Base-by-base conservation (phyloP, 176 grass and related monocot species). In the Carex myosuroides region DNA sequence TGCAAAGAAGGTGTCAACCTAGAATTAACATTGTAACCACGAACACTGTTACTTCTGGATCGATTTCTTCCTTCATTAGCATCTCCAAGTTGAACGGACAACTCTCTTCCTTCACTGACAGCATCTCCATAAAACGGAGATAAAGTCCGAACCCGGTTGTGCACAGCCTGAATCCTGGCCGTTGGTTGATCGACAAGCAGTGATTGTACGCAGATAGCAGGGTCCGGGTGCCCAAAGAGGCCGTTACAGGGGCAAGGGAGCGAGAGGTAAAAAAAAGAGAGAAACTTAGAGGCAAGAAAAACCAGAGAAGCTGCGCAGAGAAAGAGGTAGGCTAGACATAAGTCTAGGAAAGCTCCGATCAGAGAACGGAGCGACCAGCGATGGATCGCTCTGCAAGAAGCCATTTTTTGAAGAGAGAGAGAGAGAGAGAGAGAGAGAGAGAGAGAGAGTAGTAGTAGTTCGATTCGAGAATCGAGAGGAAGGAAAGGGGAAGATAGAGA, bases 221-320 rank as follows among this genome's bases (percentile, higher is more conserved):
- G 61, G 8, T 79, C 53, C 9, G 81, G 71, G 58, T 41, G 59
- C 3, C 79, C 67, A 3, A 72, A 79, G 16, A 81, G 37, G 9
- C 54, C 83, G 16, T 81, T 64, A 17, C 84, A 83, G 79, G 88
- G 62, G 39, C 84, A 89, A 48, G 84, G 84, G 10, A 89, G 70
- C 21, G 79, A 30, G 60, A 86, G 70, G 44, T 84, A 60, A 37
- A 90, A 90, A 63, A 90, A 35, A 44, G 88, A 82, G 58, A 90
- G 60, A 63, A 90, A 90, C 70, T 84, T 90, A 18, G 84, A 78
- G 46, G 88, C 84, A 61, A 84, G 35, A 77, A 86, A 90, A 16
- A 85, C 71, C 11, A 83, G 39, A 73, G 84, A 11, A 67, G 84
- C 84, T 44, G 84, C 84, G 70, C 67, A 83, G 69, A 90, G 88